Percentiles rank a stretch among this genome's conserved stretches.
phyloP scores from a whole-genome alignment of 2,329 filamentous ascomycete species.

The Lomentospora prolificans region DNA sequence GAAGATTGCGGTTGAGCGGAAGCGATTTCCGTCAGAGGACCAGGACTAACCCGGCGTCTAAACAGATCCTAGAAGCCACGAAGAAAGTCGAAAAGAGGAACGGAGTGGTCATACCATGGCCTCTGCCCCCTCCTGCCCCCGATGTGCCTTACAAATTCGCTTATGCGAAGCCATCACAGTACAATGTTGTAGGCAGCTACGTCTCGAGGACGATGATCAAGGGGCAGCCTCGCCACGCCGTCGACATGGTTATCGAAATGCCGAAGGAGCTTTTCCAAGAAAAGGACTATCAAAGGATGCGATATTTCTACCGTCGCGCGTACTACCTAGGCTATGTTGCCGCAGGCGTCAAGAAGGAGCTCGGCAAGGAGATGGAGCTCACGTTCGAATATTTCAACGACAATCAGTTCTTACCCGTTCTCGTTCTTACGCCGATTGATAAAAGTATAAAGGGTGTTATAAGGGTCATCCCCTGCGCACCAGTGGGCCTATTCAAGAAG shows the following conservation, averaged over 20 bases:
- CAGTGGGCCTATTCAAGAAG: conserved; percentile 58
- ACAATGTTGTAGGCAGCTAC: conserved; percentile 88
- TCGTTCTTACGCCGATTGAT: conserved; percentile 25
- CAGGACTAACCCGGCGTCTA: not conserved
- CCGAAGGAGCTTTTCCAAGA: conserved; percentile 73
- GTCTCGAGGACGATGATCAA: conserved; percentile 65
- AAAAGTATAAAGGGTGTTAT: conserved; percentile 43
- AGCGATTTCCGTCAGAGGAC: not conserved
- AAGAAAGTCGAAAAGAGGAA: conserved; percentile 57
- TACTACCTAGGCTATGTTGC: conserved; percentile 84
- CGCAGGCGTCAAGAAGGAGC: conserved; percentile 51
- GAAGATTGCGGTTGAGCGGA: not conserved
- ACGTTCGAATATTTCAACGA: conserved; percentile 60
- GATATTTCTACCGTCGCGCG: conserved; percentile 90
- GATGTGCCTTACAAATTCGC: conserved; percentile 75
- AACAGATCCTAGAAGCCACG: conserved; percentile 57
- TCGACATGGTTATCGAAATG: conserved; percentile 86
- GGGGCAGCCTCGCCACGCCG: conserved; percentile 43
- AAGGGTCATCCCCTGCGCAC: conserved; percentile 66
- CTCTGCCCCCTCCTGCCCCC: conserved; percentile 64
- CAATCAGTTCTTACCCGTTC: conserved; percentile 66
- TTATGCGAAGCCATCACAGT: conserved; percentile 63
- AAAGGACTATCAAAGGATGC: conserved; percentile 86
- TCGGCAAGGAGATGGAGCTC: conserved; percentile 44
- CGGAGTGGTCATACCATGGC: conserved; percentile 70